A percentile compares a stretch with the other conserved stretches of the same genome.
These are phyloP conservation scores for Xylariaceae sp. DNA, from an alignment of 2,329 filamentous ascomycete species.

Conservation along the genomic window DNA sequence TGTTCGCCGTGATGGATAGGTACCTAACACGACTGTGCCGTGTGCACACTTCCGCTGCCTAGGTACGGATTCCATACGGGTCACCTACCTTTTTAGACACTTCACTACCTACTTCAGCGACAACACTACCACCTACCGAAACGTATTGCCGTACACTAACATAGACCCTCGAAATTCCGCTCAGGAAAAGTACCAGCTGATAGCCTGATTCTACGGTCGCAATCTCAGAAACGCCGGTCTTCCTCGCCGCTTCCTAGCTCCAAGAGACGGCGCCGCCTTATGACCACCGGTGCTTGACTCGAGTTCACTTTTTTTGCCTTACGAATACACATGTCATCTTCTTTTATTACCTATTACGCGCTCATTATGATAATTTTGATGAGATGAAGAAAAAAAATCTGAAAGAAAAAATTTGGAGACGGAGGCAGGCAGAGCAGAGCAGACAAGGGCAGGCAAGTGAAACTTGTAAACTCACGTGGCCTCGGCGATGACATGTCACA, in stretches of 20 bases:
- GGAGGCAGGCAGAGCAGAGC: neutral
- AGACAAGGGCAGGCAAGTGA: neutral
- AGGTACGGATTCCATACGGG: too few species aligned
- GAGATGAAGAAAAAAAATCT: too few species aligned
- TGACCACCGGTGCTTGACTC: too few species aligned
- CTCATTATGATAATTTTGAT: too few species aligned
- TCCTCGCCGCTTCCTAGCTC: neutral
- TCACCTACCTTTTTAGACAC: too few species aligned
- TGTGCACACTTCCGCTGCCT: too few species aligned
- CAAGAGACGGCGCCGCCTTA: neutral
- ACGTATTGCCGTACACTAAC: neutral
- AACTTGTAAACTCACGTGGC: neutral
- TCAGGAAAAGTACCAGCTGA: neutral
- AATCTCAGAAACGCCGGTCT: neutral
- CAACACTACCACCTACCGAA: neutral
- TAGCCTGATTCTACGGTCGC: too few species aligned
- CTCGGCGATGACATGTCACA: neutral
- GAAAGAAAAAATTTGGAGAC: too few species aligned
- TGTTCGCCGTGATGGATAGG: neutral
- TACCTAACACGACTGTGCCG: neutral
- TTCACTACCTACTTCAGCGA: too few species aligned
- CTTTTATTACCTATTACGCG: too few species aligned
- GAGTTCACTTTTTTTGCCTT: too few species aligned
- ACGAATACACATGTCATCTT: too few species aligned
- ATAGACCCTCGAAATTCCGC: neutral